A percentile compares a stretch with the other conserved stretches of the same genome.
Evolutionary conservation across 2,329 filamentous ascomycete species (phyloP).

Genomic region (Plectosphaerella sp.): DNA sequence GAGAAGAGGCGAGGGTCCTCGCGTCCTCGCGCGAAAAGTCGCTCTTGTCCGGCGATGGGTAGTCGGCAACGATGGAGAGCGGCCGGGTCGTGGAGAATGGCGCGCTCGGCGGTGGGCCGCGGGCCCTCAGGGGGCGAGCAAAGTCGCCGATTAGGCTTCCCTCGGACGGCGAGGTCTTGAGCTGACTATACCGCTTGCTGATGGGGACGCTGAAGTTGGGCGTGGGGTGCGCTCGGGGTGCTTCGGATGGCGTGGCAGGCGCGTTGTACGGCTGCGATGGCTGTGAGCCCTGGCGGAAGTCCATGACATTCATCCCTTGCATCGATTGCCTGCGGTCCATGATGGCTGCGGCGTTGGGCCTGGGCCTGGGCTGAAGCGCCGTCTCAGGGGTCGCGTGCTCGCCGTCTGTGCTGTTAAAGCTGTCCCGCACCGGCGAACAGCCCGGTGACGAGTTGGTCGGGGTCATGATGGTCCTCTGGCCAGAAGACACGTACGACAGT

Average conservation of each 20-base stretch:
- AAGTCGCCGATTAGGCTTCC: conserved; percentile 11
- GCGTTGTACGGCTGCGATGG: conserved; percentile 10
- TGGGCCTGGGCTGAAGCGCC: conserved; percentile 28
- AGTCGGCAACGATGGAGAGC: conserved; percentile 50
- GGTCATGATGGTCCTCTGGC: conserved; percentile 55
- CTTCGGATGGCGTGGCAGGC: conserved; percentile 15
- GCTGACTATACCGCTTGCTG: conserved; percentile 39
- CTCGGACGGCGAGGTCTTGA: conserved; percentile 20
- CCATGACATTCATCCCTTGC: conserved; percentile 40
- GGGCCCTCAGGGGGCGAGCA: conserved; percentile 16
- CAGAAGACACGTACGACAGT: conserved; percentile 56
- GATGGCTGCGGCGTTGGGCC: conserved; percentile 51
- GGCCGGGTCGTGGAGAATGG: conserved; percentile 45
- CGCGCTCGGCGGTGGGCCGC: conserved; percentile 24
- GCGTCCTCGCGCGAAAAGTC: neutral
- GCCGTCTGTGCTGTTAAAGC: conserved; percentile 30
- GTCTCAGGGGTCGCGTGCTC: conserved; percentile 9
- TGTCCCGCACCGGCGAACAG: conserved; percentile 50
- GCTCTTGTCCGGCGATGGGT: conserved; percentile 31
- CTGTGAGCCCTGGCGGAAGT: conserved; percentile 19
- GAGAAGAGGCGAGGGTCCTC: neutral
- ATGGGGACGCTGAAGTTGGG: conserved; percentile 52
- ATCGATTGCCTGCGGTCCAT: conserved; percentile 47
- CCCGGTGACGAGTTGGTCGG: conserved; percentile 55
- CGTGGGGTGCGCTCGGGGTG: conserved; percentile 23